phyloP scores from a whole-genome alignment of 2,329 filamentous ascomycete species.

The Chalaropsis thielavioides region DNA sequence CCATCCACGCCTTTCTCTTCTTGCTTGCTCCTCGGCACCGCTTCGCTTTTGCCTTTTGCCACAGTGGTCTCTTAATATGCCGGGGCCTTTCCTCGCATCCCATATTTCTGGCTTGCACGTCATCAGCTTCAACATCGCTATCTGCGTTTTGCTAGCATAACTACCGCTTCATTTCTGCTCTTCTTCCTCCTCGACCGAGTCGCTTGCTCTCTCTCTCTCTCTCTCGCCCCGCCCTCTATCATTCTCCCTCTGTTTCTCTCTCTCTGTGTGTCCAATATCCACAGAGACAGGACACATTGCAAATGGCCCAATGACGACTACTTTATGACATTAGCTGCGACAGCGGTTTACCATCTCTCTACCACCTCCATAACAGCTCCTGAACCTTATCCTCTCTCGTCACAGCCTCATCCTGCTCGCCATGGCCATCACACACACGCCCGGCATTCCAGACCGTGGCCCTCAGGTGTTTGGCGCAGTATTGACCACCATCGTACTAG shows the following conservation, averaged over 20 bases:
- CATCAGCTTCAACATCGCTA: neutral
- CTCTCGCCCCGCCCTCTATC: too few relatives aligned
- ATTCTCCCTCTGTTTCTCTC: too few relatives aligned
- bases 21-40: neutral
- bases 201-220: neutral
- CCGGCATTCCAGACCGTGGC: conserved; percentile 34
- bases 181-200: neutral
- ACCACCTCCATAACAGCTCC: neutral
- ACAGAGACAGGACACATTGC: neutral
- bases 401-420: neutral
- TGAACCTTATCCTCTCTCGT: too few relatives aligned
- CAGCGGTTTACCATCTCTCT: neutral
- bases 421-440: conserved; percentile 11
- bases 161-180: neutral
- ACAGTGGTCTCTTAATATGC: neutral
- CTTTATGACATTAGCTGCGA: neutral
- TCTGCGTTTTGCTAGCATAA: neutral
- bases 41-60: neutral
- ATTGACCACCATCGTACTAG: conserved; percentile 51
- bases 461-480: conserved; percentile 55
- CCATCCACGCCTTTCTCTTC: neutral
- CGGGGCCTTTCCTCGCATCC: neutral
- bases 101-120: neutral
- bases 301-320: neutral
- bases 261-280: neutral